Conservation (phyloP, 495 filamentous ascomycete genomes). For the Trichoderma reesei region DNA sequence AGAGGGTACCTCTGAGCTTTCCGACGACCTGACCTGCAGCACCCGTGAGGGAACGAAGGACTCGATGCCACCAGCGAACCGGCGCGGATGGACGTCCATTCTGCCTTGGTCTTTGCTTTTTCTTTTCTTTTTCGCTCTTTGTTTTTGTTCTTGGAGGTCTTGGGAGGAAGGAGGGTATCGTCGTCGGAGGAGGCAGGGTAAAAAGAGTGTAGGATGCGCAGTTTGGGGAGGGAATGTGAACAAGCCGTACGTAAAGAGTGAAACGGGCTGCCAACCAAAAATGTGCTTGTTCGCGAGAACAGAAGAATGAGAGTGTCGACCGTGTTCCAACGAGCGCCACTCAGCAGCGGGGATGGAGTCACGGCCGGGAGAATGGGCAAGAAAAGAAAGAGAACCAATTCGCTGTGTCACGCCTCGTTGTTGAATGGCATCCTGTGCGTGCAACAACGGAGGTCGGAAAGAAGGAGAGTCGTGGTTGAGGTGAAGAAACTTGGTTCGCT, state of each 20-base stretch:
- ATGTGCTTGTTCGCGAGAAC: neutral
- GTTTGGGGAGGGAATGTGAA: no score
- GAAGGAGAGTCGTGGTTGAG: neutral
- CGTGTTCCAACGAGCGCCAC: conserved; percentile 4
- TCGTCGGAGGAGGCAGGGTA: neutral
- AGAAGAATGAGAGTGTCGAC: neutral
- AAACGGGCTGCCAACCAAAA: neutral
- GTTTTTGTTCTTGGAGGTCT: neutral
- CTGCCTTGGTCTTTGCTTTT: conserved; percentile 6
- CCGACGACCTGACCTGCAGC: conserved; percentile 5
- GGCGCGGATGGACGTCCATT: conserved; percentile 19
- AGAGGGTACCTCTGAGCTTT: conserved; percentile 12
- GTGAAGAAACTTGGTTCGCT: neutral
- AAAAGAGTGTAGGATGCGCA: neutral
- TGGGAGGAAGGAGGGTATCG: no score
- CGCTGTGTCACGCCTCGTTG: neutral
- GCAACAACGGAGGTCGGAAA: neutral
- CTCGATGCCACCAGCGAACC: conserved; percentile 17
- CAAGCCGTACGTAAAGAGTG: neutral
- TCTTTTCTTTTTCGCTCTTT: neutral
- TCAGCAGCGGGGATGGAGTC: conserved; percentile 3
- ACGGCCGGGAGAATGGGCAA: neutral
- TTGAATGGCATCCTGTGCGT: conserved; percentile 7
- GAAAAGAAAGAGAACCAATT: neutral
- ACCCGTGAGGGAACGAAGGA: neutral